phyloP scores from a whole-genome alignment of 371 early-diverging fungal genomes.

The Actinomortierella ambigua region DNA sequence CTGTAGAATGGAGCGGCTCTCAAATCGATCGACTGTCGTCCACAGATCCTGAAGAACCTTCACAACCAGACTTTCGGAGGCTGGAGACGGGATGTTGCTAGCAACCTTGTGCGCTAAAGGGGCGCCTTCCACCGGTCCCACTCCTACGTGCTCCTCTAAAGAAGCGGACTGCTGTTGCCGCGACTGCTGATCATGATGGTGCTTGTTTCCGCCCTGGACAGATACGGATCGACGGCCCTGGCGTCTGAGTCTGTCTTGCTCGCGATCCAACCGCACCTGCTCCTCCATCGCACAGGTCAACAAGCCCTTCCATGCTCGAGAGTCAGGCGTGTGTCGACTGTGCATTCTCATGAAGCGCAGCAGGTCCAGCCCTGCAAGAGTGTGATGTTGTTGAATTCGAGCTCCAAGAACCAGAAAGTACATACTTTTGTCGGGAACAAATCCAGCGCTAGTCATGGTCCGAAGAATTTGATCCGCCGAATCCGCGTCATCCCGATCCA shows the following conservation, averaged over 20 bases:
- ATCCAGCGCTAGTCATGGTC: conserved; percentile 25
- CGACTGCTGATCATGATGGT: not conserved
- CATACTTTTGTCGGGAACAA: conserved; percentile 16
- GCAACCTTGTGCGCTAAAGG: not conserved
- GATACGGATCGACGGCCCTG: conserved; percentile 9
- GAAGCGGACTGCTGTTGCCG: not conserved
- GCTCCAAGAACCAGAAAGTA: conserved; percentile 22
- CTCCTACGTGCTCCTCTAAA: too few species aligned
- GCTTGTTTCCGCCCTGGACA: not conserved
- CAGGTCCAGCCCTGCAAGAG: conserved; percentile 9
- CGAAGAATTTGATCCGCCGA: conserved; percentile 22
- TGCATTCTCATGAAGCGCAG: conserved; percentile 20
- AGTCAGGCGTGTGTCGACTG: conserved; percentile 19
- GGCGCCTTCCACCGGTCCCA: not conserved
- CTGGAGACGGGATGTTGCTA: not conserved
- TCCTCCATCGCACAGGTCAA: conserved; percentile 16
- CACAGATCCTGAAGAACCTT: conserved; percentile 13
- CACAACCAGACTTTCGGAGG: conserved; percentile 2
- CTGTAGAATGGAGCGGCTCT: too few species aligned
- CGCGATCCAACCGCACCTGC: not conserved
- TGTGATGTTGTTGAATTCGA: conserved; percentile 20
- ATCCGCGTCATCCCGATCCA: conserved; percentile 18
- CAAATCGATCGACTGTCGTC: too few species aligned
- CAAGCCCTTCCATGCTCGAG: conserved; percentile 43
- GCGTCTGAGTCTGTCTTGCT: not conserved